Conservation (phyloP, 148 eudicot species). For the Rhododendron kiyosumense region DNA sequence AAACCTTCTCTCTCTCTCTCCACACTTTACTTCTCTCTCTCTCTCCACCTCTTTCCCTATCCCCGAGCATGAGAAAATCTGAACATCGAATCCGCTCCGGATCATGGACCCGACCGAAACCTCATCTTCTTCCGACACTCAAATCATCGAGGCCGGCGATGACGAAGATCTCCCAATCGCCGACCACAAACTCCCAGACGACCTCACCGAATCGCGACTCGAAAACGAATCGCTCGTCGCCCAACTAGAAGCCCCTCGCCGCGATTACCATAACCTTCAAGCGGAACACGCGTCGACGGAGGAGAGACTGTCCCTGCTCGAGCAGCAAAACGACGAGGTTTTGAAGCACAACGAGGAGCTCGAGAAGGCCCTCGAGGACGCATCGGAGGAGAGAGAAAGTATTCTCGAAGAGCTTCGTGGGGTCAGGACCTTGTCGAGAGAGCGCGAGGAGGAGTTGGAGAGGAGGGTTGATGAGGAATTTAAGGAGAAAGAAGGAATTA, state of each 20-base stretch:
- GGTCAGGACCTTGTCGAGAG: conserved; percentile 11
- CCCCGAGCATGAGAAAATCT: not conserved
- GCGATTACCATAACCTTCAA: conserved; percentile 15
- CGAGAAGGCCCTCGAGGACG: conserved; percentile 18
- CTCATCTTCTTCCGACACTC: not conserved
- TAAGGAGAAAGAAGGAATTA: conserved; percentile 23
- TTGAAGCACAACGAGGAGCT: conserved; percentile 17
- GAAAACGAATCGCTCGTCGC: conserved; percentile 20
- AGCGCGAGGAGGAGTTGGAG: conserved; percentile 24
- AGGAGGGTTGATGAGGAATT: conserved; percentile 23
- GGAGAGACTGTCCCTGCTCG: conserved; percentile 19
- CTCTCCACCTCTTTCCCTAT: not conserved
- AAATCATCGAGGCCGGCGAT: not conserved
- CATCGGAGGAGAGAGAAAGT: conserved; percentile 26
- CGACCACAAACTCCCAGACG: not conserved
- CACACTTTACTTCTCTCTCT: not conserved
- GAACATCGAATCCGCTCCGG: not conserved
- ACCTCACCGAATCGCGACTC: conserved; percentile 13
- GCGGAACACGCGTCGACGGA: conserved; percentile 18
- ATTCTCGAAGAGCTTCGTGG: conserved; percentile 20
- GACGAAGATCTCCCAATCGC: not conserved
- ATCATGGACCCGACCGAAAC: conserved; percentile 17
- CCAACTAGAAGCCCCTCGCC: conserved; percentile 23
- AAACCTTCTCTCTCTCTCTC: not conserved
- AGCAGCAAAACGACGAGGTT: conserved; percentile 26